A percentile compares a stretch with the other conserved stretches of the same genome.
These are phyloP conservation scores for Ramaria sp. DNA, from an alignment of 768 basidiomycete genomes.

Conservation along the genomic window DNA sequence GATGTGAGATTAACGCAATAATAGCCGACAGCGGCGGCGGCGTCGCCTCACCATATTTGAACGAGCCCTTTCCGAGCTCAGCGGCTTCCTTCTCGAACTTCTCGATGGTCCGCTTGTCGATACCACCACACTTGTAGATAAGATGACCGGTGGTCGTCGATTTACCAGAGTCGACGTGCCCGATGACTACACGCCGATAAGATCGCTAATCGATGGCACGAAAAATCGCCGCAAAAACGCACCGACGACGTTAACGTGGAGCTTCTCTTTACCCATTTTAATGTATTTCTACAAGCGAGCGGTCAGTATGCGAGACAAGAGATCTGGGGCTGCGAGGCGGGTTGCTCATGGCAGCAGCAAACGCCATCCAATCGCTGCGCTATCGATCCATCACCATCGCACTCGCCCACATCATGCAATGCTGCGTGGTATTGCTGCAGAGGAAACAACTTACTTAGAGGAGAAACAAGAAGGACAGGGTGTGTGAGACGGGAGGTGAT, in stretches of 20 bases:
- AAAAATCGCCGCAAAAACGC: slow-evolving; percentile 25
- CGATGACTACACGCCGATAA: slow-evolving; percentile 60
- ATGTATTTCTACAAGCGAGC: slow-evolving; percentile 33
- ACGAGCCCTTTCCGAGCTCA: slow-evolving; percentile 99
- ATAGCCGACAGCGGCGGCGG: neutral
- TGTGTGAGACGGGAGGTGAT: slow-evolving; percentile 19
- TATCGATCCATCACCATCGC: slow-evolving; percentile 9
- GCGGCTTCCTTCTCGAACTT: slow-evolving; percentile 99
- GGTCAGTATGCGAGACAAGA: slow-evolving; percentile 6
- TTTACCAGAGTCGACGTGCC: slow-evolving; percentile 99
- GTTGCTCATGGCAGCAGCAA: slow-evolving; percentile 12
- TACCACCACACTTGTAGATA: slow-evolving; percentile 99
- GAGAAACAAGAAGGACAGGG: slow-evolving; percentile 19
- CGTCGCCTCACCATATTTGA: slow-evolving; percentile 75
- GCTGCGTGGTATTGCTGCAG: slow-evolving; percentile 3
- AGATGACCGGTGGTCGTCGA: slow-evolving; percentile 99
- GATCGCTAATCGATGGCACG: slow-evolving; percentile 11
- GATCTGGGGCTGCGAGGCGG: slow-evolving; percentile 8
- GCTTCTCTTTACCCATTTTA: slow-evolving; percentile 95
- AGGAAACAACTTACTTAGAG: slow-evolving; percentile 29
- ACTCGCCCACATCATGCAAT: neutral
- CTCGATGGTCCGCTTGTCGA: slow-evolving; percentile 99
- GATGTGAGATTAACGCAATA: neutral
- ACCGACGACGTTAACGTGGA: slow-evolving; percentile 97
- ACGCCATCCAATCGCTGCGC: neutral